Conservation (phyloP, 2,329 filamentous ascomycete species). For the Epichloe gansuensis region DNA sequence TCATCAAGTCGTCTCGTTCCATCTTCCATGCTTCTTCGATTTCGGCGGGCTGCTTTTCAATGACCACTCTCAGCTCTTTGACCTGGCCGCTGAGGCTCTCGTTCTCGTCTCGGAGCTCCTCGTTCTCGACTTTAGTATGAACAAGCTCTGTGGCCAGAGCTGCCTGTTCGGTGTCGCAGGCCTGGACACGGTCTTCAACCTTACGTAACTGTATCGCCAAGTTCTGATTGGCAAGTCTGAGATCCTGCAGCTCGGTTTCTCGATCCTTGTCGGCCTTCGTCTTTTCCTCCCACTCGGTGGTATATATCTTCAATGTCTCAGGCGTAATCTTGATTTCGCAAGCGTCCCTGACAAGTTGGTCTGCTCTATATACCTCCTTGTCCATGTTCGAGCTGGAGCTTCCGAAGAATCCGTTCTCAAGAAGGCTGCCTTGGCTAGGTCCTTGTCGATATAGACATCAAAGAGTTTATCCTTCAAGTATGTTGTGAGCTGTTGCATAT, state of each 20-base stretch:
- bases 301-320: slow-evolving; percentile 70
- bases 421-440: slow-evolving; percentile 80
- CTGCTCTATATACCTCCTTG: slow-evolving; percentile 91
- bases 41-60: slow-evolving; percentile 81
- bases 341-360: slow-evolving; percentile 85
- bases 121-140: slow-evolving; percentile 84
- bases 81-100: slow-evolving; percentile 80
- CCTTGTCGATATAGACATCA: slow-evolving; percentile 91
- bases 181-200: slow-evolving; percentile 78
- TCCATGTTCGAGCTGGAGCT: slow-evolving; percentile 80
- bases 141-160: slow-evolving; percentile 85
- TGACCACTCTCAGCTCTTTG: slow-evolving; percentile 69
- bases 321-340: slow-evolving; percentile 78
- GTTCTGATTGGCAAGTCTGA: slow-evolving; percentile 54
- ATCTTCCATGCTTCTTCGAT: slow-evolving; percentile 69
- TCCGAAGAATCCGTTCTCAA: slow-evolving; percentile 96
- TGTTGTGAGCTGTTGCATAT: slow-evolving; percentile 79
- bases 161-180: slow-evolving; percentile 82
- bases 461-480: slow-evolving; percentile 93
- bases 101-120: slow-evolving; percentile 78
- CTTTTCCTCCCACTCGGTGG: slow-evolving; percentile 85
- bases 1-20: slow-evolving; percentile 87
- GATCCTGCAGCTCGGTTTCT: slow-evolving; percentile 65
- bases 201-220: slow-evolving; percentile 68
- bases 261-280: slow-evolving; percentile 69